Evolutionary conservation across 305 asterid genomes (phyloP), one percentile per base, ranked within the genome.

Genomic region (Plantago coronopus): DNA sequence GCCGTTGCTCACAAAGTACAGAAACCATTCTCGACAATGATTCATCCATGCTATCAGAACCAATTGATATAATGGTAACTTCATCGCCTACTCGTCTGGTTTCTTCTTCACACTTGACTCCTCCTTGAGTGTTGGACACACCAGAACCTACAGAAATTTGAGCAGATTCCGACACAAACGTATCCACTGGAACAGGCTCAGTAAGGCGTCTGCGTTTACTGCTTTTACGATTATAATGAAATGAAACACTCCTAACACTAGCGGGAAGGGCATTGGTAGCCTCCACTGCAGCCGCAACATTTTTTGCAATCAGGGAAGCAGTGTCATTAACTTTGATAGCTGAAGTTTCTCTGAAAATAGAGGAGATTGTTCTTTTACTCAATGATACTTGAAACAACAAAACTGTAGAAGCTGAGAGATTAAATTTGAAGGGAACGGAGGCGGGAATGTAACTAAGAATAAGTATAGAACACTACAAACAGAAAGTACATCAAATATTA

Each of bases 281-380:
- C 73, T 89, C 91, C 66, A 94, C 97, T 44, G 97, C 97, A 71
- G 96, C 95, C 61, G 81, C 89, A 78, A 94, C 95, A 76, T 83
- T 83, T 79, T 72, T 89, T 67, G 96, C 93, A 66, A 89, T 84
- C 73, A 79, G 94, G 63, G 97, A 82, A 44, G 99, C 96, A 76
- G 83, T 77, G 74, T 85, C 96, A 73, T 89, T 89, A 61, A 87
- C 95, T 81, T 87, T 94, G 82, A 94, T 87, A 63, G 90, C 91
- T 17, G 99, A 87, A 46, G 97, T 89, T 79, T 94, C 99, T 95
- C 99, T 94, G 91, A 69, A 21, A 74, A 49, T 72, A 69, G 68
- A 77, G 22, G 56, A 69, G 68, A 59, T 68, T 29, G 43, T 3
- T 34, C 57, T 70, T 68, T 21, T 64, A 57, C 63, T 53, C 65